Conservation (phyloP, 75 land plant genomes). For the Isoetes taiwanensis region DNA sequence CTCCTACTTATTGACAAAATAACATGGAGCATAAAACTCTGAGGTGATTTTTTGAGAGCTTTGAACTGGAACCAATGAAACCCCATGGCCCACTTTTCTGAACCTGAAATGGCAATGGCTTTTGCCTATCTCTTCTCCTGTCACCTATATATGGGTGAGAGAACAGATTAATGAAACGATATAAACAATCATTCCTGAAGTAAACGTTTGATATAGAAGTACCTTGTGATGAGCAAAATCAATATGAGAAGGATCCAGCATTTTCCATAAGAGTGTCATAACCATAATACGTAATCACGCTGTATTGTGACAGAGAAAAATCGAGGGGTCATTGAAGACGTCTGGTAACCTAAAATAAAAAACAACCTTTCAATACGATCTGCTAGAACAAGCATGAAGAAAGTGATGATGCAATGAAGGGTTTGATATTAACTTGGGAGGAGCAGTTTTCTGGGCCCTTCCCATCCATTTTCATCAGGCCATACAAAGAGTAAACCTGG, state of each 20-base stretch:
- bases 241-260: conserved; percentile 98
- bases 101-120: conserved; percentile 78
- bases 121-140: conserved; percentile 84
- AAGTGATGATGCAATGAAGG: too few relatives aligned
- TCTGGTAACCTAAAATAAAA: conserved; percentile 91
- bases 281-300: conserved; percentile 86
- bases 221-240: conserved; percentile 99
- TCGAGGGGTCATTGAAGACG: conserved; percentile 71
- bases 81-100: conserved; percentile 80
- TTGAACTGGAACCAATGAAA: conserved; percentile 65
- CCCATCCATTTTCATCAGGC: conserved; percentile 97
- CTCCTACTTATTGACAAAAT: conserved; percentile 69
- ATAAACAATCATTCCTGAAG: too few relatives aligned
- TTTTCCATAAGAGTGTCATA: conserved; percentile 99
- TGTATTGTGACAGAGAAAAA: conserved; percentile 87
- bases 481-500: conserved; percentile 91
- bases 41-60: conserved; percentile 65
- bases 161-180: background rate
- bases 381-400: conserved; percentile 17
- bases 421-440: conserved; percentile 45
- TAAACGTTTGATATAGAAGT: too few relatives aligned
- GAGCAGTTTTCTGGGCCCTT: conserved; percentile 51
- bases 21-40: conserved; percentile 83
- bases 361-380: conserved; percentile 80
- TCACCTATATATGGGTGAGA: background rate